A percentile compares a stretch with the other conserved stretches of the same genome.
Conservation (phyloP, 176 grass and related monocot species). For the Avena insularis region DNA sequence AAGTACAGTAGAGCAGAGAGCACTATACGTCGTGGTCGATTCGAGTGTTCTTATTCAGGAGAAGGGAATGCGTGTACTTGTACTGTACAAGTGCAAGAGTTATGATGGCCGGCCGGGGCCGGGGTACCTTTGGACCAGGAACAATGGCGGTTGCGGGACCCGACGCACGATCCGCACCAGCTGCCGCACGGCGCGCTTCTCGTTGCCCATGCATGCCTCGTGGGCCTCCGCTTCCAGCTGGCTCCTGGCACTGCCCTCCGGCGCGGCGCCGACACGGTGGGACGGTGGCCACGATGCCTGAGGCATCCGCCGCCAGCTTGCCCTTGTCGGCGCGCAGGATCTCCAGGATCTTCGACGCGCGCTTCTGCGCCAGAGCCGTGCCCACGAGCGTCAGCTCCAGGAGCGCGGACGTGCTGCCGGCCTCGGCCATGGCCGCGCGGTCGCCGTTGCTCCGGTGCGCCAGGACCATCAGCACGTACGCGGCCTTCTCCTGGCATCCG, state of each 20-base stretch:
- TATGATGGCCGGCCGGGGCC: too few relatives aligned
- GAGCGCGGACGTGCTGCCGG: constrained; percentile 67
- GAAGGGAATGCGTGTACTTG: too few relatives aligned
- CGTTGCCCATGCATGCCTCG: constrained; percentile 64
- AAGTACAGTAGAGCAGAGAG: constrained; percentile 26
- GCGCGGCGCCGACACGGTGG: constrained; percentile 68
- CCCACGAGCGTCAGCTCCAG: constrained; percentile 92
- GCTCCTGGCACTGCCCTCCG: background rate
- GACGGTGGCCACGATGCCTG: constrained; percentile 50
- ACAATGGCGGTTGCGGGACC: too few relatives aligned
- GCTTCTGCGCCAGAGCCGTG: constrained; percentile 85
- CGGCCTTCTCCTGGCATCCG: constrained; percentile 87
- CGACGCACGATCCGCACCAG: too few relatives aligned
- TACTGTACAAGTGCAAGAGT: too few relatives aligned
- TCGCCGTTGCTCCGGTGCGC: constrained; percentile 72
- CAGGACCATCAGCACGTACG: constrained; percentile 93
- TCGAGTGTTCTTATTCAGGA: too few relatives aligned
- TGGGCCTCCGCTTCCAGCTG: constrained; percentile 19
- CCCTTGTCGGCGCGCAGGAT: constrained; percentile 79
- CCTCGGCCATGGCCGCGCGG: constrained; percentile 70
- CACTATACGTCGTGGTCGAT: too few relatives aligned
- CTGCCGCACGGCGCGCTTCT: constrained; percentile 82
- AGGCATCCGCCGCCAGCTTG: constrained; percentile 54
- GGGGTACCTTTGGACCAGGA: too few relatives aligned
- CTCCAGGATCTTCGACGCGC: constrained; percentile 85